These are phyloP conservation scores for Brettanomyces bruxellensis DNA, from an alignment of 805 yeast species.

Conservation along the genomic window DNA sequence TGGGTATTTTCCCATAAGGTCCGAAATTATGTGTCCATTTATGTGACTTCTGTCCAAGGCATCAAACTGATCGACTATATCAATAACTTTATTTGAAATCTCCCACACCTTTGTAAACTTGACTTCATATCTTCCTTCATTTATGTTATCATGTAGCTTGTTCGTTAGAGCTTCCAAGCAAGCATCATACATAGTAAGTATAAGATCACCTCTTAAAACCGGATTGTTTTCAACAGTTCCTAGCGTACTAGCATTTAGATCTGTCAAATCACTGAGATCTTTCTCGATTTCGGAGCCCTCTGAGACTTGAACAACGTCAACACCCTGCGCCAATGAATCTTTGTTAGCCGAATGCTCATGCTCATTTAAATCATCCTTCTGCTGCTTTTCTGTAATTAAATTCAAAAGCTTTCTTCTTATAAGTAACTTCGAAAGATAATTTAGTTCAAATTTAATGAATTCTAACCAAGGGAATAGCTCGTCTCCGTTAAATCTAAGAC, in stretches of 20 bases:
- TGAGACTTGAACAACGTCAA: constrained; percentile 13
- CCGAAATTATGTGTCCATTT: constrained; percentile 52
- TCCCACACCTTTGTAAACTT: constrained; percentile 33
- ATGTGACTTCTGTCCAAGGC: constrained; percentile 63
- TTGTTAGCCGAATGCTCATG: constrained; percentile 28
- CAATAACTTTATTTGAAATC: constrained; percentile 34
- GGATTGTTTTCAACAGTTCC: constrained; percentile 84
- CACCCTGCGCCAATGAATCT: constrained; percentile 18
- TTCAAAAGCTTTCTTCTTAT: constrained; percentile 80
- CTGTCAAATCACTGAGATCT: constrained; percentile 56
- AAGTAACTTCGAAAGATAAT: constrained; percentile 73
- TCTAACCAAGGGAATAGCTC: constrained; percentile 68
- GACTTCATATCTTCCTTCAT: constrained; percentile 6
- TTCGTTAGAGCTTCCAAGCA: constrained; percentile 41
- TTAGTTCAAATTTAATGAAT: constrained; percentile 81
- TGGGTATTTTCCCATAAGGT: constrained; percentile 35
- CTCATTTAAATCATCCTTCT: constrained; percentile 35
- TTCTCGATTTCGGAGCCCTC: constrained; percentile 40
- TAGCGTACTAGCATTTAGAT: constrained; percentile 74
- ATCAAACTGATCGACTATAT: constrained; percentile 58
- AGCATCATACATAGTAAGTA: constrained; percentile 60
- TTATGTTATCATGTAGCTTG: constrained; percentile 9
- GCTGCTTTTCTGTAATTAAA: constrained; percentile 65
- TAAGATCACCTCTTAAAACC: constrained; percentile 66
- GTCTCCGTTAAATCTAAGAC: constrained; percentile 74